Conservation (phyloP, 2,329 filamentous ascomycete species). For the Daldinia sp. region DNA sequence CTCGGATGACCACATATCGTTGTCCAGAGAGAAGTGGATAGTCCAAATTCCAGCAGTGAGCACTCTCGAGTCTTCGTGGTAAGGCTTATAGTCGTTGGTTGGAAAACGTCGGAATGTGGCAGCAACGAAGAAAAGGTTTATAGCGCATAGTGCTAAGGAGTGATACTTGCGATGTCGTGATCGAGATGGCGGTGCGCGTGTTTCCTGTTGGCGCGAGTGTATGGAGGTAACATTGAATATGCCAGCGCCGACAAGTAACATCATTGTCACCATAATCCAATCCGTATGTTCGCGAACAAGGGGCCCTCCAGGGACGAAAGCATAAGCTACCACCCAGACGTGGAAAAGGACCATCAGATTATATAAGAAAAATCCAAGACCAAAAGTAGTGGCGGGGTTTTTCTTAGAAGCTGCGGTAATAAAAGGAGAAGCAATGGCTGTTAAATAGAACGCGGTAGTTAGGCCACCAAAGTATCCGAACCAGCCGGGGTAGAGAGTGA, state of each 20-base stretch:
- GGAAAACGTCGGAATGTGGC: constrained; percentile 93
- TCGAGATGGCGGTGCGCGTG: constrained; percentile 52
- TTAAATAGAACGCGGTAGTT: constrained; percentile 80
- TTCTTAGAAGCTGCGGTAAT: constrained; percentile 81
- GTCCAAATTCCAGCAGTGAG: constrained; percentile 98
- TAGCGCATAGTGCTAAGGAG: constrained; percentile 70
- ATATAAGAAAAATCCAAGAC: constrained; percentile 89
- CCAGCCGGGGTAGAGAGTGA: constrained; percentile 87
- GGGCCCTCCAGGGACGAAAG: constrained; percentile 94
- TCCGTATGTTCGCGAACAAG: constrained; percentile 94
- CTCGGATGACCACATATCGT: constrained; percentile 99
- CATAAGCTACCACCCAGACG: constrained; percentile 98
- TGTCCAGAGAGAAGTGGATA: constrained; percentile 96
- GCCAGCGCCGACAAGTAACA: constrained; percentile 86
- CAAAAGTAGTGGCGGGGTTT: constrained; percentile 83
- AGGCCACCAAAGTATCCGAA: constrained; percentile 88
- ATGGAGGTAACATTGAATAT: constrained; percentile 77
- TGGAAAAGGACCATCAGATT: constrained; percentile 97
- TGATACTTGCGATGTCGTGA: constrained; percentile 66
- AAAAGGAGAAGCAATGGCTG: constrained; percentile 81
- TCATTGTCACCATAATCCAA: constrained; percentile 90
- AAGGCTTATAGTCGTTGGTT: constrained; percentile 88
- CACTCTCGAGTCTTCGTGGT: constrained; percentile 87
- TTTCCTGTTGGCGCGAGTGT: constrained; percentile 58
- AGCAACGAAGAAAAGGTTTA: constrained; percentile 84